Base-by-base conservation (phyloP, 2,329 filamentous ascomycete genomes). In the Lasiodiplodia theobromae region DNA sequence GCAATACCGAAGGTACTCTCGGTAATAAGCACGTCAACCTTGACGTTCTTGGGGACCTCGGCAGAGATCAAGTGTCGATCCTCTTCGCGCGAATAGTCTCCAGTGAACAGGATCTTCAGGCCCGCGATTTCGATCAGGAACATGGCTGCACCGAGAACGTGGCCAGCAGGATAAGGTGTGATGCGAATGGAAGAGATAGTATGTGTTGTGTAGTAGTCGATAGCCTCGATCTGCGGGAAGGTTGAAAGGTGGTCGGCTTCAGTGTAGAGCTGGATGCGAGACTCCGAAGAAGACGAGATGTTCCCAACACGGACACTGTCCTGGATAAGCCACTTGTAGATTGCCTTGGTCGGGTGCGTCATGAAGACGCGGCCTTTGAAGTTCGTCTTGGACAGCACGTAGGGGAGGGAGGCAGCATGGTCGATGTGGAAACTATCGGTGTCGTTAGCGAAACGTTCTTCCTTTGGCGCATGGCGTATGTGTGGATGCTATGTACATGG, bases 251-350 rank as follows among this genome's bases (percentile, higher is more conserved):
- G 94, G 77, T 99, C 96, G 74, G 95, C 91, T 81, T 99, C 96
- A 1, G 93, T 97, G 79, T 97, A 99, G 56, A 98, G 89, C 51
- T 88, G 86, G 28, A 87, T 87, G 72, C 87, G 84, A 71, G 88
- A 87, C 74, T 89, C 87, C 2, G 87, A 87, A 6, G 86, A 88
- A 62, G 86, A 88, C 2, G 86, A 84, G 38, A 77, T 93, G 85
- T 85, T 96, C 86, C 75, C 91, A 37, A 99, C 94, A 69, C 96
- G 91, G 54, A 99, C 93, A 73, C 94, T 97, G 81, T 99, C 96
- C 80, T 97, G 94, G 71, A 98, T 97, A 64, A 98, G 89, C 95
- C 96, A 98, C 82, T 98, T 98, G 87, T 99, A 99, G 78, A 99
- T 99, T 74, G 96, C 96, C 81, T 99, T 98, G 57, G 96, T 99